Evolutionary conservation across 306 rosid genomes (phyloP).

Genomic region (Lagenaria siceraria): DNA sequence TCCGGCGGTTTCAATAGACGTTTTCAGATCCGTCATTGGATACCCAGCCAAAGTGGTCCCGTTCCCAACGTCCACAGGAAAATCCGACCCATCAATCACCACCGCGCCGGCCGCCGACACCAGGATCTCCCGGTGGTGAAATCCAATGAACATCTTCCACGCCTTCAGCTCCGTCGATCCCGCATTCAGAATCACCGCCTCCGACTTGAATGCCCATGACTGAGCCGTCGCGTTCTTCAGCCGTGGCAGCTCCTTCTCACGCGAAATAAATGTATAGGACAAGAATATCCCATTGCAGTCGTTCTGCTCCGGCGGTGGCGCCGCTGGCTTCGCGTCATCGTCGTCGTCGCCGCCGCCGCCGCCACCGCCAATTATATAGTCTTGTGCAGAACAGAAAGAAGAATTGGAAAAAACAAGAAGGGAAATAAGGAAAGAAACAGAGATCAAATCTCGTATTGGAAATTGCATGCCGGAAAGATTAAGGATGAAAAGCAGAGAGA

Average conservation of each 20-base stretch:
- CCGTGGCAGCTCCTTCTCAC: constrained; percentile 46
- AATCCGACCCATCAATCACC: constrained; percentile 37
- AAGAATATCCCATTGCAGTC: constrained; percentile 64
- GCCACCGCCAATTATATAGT: neutral
- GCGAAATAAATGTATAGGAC: constrained; percentile 27
- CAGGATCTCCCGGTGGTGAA: constrained; percentile 58
- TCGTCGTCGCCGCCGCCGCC: neutral
- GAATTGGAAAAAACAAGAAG: neutral
- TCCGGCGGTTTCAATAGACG: constrained; percentile 55
- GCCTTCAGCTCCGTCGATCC: constrained; percentile 45
- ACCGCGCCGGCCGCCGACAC: constrained; percentile 47
- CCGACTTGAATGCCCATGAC: constrained; percentile 71
- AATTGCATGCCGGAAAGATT: constrained; percentile 16
- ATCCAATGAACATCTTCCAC: constrained; percentile 69
- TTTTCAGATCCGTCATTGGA: constrained; percentile 40
- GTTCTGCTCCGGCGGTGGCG: constrained; percentile 23
- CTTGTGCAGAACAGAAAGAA: constrained; percentile 26
- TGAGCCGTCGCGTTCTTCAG: constrained; percentile 54
- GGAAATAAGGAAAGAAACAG: neutral
- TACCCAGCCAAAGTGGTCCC: constrained; percentile 52
- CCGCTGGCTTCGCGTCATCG: neutral
- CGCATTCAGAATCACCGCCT: constrained; percentile 37
- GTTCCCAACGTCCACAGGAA: constrained; percentile 52
- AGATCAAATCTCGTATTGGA: neutral
- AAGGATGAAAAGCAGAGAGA: neutral